Evolutionary conservation across 2,329 filamentous ascomycete species (phyloP).

Genomic region (Fusarium sp.): DNA sequence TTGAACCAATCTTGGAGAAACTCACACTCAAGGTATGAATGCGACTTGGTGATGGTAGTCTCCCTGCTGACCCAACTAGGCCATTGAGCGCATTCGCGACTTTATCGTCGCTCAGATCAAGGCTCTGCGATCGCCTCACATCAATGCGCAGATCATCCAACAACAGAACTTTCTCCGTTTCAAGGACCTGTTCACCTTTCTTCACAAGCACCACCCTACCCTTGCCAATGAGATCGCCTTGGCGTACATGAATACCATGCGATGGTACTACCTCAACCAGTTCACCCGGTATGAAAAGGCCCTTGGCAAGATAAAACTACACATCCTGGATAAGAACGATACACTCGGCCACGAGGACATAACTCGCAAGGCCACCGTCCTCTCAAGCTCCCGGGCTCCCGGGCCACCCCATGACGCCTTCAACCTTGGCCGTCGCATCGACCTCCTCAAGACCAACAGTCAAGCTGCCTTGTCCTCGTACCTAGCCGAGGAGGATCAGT

Average conservation of each 20-base stretch:
- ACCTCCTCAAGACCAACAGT: slow-evolving; percentile 80
- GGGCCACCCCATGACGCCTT: slow-evolving; percentile 85
- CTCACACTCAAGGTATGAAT: slow-evolving; percentile 78
- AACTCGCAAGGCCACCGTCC: slow-evolving; percentile 70
- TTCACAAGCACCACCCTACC: slow-evolving; percentile 83
- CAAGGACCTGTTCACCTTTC: slow-evolving; percentile 88
- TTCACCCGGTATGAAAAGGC: slow-evolving; percentile 89
- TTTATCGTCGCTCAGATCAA: slow-evolving; percentile 96
- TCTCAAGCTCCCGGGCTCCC: slow-evolving; percentile 59
- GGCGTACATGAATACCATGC: slow-evolving; percentile 98
- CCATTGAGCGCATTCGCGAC: slow-evolving; percentile 93
- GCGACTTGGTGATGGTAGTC: neutral
- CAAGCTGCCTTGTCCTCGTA: slow-evolving; percentile 86
- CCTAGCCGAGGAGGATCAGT: slow-evolving; percentile 89
- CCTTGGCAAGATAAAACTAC: slow-evolving; percentile 85
- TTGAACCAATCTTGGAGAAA: slow-evolving; percentile 86
- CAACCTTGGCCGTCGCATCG: slow-evolving; percentile 86
- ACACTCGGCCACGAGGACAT: slow-evolving; percentile 83
- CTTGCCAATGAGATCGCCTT: slow-evolving; percentile 90
- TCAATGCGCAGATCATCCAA: slow-evolving; percentile 97
- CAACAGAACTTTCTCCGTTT: slow-evolving; percentile 90
- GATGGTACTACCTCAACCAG: slow-evolving; percentile 96
- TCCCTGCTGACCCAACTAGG: slow-evolving; percentile 57
- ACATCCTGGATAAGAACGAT: slow-evolving; percentile 85
- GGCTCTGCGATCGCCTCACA: slow-evolving; percentile 90